Conservation (phyloP, 495 filamentous ascomycete species). For the Aspergillus biplanus region DNA sequence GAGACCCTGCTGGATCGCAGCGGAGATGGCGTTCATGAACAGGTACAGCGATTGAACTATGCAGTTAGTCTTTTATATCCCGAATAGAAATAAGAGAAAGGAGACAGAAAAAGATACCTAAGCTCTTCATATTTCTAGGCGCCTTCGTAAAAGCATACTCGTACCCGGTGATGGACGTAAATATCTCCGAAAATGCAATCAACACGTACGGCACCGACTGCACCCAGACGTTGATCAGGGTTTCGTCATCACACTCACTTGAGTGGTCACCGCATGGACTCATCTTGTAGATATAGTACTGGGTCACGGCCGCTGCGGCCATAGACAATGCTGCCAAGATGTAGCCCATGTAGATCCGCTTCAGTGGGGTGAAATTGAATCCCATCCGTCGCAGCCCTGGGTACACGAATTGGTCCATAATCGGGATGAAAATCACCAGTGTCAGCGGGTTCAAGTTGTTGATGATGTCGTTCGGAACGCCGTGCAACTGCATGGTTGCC, state of each 20-base stretch:
- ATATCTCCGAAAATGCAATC: slow-evolving; percentile 68
- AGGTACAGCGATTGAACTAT: slow-evolving; percentile 64
- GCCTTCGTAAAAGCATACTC: slow-evolving; percentile 53
- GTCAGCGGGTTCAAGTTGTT: slow-evolving; percentile 71
- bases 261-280: slow-evolving; percentile 55
- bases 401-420: slow-evolving; percentile 68
- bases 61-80: slow-evolving; percentile 27
- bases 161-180: slow-evolving; percentile 61
- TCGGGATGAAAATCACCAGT: slow-evolving; percentile 70
- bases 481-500: slow-evolving; percentile 51
- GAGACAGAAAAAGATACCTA: slow-evolving; percentile 28
- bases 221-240: slow-evolving; percentile 56
- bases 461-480: slow-evolving; percentile 70
- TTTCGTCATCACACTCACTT: slow-evolving; percentile 44
- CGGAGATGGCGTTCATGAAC: slow-evolving; percentile 65
- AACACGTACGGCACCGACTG: slow-evolving; percentile 65
- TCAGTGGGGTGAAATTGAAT: slow-evolving; percentile 67
- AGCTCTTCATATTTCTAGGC: slow-evolving; percentile 41
- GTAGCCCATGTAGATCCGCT: slow-evolving; percentile 70
- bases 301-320: slow-evolving; percentile 61
- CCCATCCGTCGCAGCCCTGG: slow-evolving; percentile 60
- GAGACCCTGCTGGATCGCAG: slow-evolving; percentile 66
- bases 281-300: slow-evolving; percentile 67
- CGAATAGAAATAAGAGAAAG: background rate
- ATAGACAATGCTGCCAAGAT: slow-evolving; percentile 62